Percentiles rank a stretch among this genome's conserved stretches.
These are phyloP conservation scores for Tuber aestivum DNA, from an alignment of 495 filamentous ascomycete genomes.

Conservation along the genomic window DNA sequence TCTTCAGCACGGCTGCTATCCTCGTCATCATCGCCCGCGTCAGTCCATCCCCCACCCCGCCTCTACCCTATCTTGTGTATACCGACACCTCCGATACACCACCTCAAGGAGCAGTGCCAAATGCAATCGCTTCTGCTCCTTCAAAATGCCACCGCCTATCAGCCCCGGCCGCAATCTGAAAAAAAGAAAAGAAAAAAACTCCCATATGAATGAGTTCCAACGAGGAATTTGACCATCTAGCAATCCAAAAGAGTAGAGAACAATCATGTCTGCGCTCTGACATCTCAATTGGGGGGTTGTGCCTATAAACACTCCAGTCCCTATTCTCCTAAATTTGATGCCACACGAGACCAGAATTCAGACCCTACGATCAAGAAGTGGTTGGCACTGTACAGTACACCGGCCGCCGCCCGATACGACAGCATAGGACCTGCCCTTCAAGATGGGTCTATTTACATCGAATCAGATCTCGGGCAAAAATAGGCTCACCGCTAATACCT, in stretches of 20 bases:
- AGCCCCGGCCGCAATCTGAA: background rate
- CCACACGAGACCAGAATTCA: no score
- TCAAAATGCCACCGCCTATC: no score
- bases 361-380: no score
- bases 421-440: background rate
- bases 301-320: background rate
- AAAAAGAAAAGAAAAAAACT: background rate
- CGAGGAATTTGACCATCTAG: background rate
- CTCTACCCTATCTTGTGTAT: no score
- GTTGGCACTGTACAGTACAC: no score
- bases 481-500: background rate
- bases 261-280: background rate
- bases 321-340: background rate
- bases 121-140: no score
- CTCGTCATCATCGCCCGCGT: no score
- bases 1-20: no score
- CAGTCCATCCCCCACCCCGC: no score
- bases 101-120: no score
- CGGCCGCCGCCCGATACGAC: background rate
- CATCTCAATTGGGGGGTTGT: background rate
- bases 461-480: background rate
- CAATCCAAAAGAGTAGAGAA: background rate
- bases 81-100: no score
- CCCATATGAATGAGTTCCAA: background rate
- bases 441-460: background rate